Base-by-base conservation (phyloP, 2,329 filamentous ascomycete species). In the Cladorrhinum sp. region DNA sequence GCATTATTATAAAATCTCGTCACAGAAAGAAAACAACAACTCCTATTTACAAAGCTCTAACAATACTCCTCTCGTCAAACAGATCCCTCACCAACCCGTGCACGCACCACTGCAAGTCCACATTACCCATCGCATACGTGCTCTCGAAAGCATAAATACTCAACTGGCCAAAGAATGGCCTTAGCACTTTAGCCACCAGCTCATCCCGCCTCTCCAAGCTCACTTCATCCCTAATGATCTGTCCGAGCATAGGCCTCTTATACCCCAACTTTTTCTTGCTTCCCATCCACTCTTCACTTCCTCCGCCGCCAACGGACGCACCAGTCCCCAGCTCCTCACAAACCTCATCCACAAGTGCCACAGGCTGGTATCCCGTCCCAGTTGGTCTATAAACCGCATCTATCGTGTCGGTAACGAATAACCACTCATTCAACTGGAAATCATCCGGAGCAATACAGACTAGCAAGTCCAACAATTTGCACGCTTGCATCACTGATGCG, bases 351-450 rank as follows among this genome's bases (percentile, higher is more conserved):
- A 90, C 89, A 4, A 98, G 82, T 2, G 91, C 91, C 2, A 90
- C 78, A 1, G 91, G 83, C 62, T 86, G 82, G 76, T 88, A 88
- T 16, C 56, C 54, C 4, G 36, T 77, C 55, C 80, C 78, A 13
- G 85, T 77, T 0, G 91, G 87, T 12, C 90, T 87, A 75, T 99
- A 96, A 32, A 99, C 90, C 1, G 95, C 93, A 69, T 99, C 95
- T 65, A 97, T 93, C 13, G 93, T 98, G 74, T 99, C 95, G 1
- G 92, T 96, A 58, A 99, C 88, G 74, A 96, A 99, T 3, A 98
- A 85, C 95, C 95, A 99, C 78, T 97, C 92, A 69, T 96, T 89
- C n/a, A 98, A 84, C 74, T 98, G 95, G 76, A 98, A 99, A 73
- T 99, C 95, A 67, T 99, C 95, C 0, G 93, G 93, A 3, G 90